A percentile compares a stretch with the other conserved stretches of the same genome.
Conservation (phyloP, 805 yeast species). For the Yarrowia phangngaensis region DNA sequence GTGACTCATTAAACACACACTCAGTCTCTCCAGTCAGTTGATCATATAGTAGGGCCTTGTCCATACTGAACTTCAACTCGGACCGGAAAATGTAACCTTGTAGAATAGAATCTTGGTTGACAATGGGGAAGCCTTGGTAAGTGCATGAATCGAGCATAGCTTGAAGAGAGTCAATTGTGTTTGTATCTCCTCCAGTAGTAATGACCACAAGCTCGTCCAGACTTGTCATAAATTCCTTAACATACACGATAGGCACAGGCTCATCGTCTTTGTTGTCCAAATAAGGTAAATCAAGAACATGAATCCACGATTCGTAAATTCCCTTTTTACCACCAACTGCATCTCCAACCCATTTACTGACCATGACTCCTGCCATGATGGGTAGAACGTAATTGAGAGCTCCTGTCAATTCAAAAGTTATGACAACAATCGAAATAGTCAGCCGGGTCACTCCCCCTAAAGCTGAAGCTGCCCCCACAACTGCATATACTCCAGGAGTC, state of each 20-base stretch:
- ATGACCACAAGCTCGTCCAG: constrained; percentile 37
- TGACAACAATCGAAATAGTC: constrained; percentile 75
- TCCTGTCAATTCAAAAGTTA: constrained; percentile 79
- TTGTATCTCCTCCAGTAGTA: not conserved
- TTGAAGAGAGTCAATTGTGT: constrained; percentile 37
- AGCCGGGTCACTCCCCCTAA: constrained; percentile 76
- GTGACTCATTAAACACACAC: constrained; percentile 24
- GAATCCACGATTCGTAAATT: constrained; percentile 61
- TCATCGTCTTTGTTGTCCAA: constrained; percentile 43
- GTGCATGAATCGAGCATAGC: constrained; percentile 30
- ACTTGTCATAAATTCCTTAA: constrained; percentile 42
- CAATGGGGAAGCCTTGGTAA: constrained; percentile 47
- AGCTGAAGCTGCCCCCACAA: constrained; percentile 82
- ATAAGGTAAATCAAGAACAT: constrained; percentile 44
- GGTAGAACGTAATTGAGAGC: constrained; percentile 81
- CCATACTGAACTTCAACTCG: constrained; percentile 41
- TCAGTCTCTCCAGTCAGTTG: constrained; percentile 28
- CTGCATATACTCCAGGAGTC: constrained; percentile 83
- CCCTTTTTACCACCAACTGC: constrained; percentile 50
- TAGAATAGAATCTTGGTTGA: constrained; percentile 40
- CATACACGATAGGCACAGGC: constrained; percentile 43
- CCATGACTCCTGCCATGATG: constrained; percentile 76
- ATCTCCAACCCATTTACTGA: constrained; percentile 70
- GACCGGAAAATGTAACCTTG: constrained; percentile 46
- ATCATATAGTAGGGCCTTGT: constrained; percentile 23